phyloP scores from a whole-genome alignment of 345 rosid genomes.

The Capsella bursapastoris region DNA sequence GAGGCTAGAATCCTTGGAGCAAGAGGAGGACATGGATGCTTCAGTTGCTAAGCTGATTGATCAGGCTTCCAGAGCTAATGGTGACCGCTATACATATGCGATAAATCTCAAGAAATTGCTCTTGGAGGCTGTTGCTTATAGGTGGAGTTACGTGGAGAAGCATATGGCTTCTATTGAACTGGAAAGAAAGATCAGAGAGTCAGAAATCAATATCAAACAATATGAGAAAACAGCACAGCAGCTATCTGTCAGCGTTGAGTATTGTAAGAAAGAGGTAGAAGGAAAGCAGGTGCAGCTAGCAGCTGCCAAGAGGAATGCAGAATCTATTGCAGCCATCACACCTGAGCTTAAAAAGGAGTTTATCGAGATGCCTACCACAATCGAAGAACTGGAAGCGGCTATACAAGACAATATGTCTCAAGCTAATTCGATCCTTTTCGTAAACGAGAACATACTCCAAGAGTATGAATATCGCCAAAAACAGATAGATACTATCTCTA shows the following conservation, averaged over 20 bases:
- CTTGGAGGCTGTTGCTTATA: slow-evolving; percentile 57
- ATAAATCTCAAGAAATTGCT: slow-evolving; percentile 68
- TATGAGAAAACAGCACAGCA: slow-evolving; percentile 68
- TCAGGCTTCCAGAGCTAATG: slow-evolving; percentile 59
- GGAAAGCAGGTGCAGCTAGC: slow-evolving; percentile 53
- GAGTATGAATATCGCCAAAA: slow-evolving; percentile 81
- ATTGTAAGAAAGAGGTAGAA: slow-evolving; percentile 71
- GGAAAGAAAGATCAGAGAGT: slow-evolving; percentile 80
- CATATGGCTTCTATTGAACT: slow-evolving; percentile 75
- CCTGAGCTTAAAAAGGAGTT: slow-evolving; percentile 79
- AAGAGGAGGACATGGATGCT: slow-evolving; percentile 68
- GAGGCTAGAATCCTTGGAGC: slow-evolving; percentile 63
- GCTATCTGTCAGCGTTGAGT: slow-evolving; percentile 57
- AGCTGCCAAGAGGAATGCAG: slow-evolving; percentile 81
- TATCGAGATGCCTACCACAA: slow-evolving; percentile 79
- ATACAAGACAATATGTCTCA: slow-evolving; percentile 78
- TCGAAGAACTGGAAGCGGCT: slow-evolving; percentile 92
- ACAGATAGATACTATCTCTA: slow-evolving; percentile 59
- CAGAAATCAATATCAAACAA: slow-evolving; percentile 71
- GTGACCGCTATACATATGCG: slow-evolving; percentile 56
- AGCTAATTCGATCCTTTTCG: slow-evolving; percentile 83
- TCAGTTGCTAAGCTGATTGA: slow-evolving; percentile 63
- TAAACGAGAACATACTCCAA: slow-evolving; percentile 77
- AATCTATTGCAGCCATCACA: slow-evolving; percentile 74
- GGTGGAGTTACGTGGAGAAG: slow-evolving; percentile 65